Conservation (phyloP, 116 monocot genomes). For the Papilionanthe hybrid region DNA sequence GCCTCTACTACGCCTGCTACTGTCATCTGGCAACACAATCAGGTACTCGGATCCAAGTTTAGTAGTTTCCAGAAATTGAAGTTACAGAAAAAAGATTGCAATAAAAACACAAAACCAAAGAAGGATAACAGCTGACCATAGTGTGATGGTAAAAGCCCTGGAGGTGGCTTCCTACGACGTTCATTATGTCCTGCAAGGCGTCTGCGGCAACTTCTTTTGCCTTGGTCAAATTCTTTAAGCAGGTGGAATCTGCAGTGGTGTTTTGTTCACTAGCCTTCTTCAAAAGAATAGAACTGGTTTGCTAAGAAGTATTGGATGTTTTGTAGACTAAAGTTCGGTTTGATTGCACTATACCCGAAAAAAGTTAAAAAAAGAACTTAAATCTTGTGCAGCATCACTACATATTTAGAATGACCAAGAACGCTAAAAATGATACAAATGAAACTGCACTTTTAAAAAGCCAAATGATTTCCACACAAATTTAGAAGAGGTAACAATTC, state of each 20-base stretch:
- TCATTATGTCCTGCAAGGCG: constrained; percentile 81
- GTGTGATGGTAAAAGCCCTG: constrained; percentile 35
- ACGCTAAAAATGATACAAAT: neutral
- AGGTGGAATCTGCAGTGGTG: constrained; percentile 59
- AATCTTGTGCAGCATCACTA: no score
- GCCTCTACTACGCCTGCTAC: constrained; percentile 32
- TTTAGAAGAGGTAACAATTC: neutral
- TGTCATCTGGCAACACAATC: constrained; percentile 28
- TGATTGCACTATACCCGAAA: no score
- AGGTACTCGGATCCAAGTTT: neutral
- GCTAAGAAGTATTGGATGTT: neutral
- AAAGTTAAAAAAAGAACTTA: neutral
- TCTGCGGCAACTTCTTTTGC: constrained; percentile 74
- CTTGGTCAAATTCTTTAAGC: constrained; percentile 70
- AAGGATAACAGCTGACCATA: constrained; percentile 30
- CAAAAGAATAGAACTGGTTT: neutral
- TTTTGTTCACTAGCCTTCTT: neutral
- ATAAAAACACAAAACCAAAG: constrained; percentile 19
- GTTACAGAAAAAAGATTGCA: neutral
- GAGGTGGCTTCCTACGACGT: constrained; percentile 59
- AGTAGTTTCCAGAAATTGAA: neutral
- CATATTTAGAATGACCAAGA: neutral
- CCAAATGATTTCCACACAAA: neutral
- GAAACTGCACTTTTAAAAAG: neutral
- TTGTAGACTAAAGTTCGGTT: neutral